A percentile compares a stretch with the other conserved stretches of the same genome.
Evolutionary conservation across 768 basidiomycete genomes (phyloP).

Genomic region (Suillus subaureus): DNA sequence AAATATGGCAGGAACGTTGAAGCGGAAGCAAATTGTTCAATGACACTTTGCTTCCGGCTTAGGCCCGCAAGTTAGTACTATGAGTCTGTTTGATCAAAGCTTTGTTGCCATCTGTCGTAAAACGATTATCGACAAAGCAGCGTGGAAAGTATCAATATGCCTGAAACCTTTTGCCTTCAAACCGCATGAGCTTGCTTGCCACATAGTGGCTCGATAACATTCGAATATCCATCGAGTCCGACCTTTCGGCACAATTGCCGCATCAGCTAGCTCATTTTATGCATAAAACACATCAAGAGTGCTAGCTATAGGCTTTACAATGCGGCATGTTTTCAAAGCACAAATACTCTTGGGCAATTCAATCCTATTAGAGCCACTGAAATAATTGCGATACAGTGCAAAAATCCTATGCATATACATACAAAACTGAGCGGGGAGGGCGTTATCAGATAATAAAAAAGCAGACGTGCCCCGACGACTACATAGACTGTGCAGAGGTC

Average conservation of each 20-base stretch:
- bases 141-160: background rate
- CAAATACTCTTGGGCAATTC: no score
- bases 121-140: background rate
- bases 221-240: no score
- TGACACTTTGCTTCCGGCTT: no score
- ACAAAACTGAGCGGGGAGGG: conserved; percentile 8
- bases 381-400: background rate
- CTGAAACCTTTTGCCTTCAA: background rate
- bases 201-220: background rate
- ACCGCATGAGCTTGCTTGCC: background rate
- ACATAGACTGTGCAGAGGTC: background rate
- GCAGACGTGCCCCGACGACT: background rate
- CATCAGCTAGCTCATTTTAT: no score
- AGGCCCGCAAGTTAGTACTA: no score
- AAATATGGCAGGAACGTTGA: background rate
- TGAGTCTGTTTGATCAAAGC: background rate
- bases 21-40: no score
- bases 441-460: conserved; percentile 4
- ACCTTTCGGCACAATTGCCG: no score
- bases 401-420: background rate
- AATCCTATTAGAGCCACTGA: background rate
- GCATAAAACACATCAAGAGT: no score
- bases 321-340: no score
- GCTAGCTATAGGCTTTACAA: no score
- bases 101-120: background rate